Evolutionary conservation across 352 stramenopile genomes (phyloP).

Genomic region (Globisporangium carolinianum): DNA sequence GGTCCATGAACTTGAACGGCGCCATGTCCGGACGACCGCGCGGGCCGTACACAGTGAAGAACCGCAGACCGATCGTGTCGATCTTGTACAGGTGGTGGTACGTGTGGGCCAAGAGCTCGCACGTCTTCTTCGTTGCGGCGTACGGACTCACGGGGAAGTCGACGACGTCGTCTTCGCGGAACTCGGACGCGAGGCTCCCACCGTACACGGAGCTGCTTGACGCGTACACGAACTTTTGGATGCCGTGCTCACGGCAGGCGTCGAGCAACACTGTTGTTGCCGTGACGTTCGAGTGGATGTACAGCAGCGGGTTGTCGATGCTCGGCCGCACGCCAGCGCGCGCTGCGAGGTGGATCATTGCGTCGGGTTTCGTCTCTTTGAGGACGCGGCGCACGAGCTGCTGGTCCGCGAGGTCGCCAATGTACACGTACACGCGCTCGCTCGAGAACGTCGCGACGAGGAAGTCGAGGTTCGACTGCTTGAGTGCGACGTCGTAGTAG

Average conservation of each 20-base stretch:
- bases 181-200: conserved; percentile 87
- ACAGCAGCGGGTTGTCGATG: conserved; percentile 96
- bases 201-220: conserved; percentile 94
- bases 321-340: conserved; percentile 94
- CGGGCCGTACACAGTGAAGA: conserved; percentile 98
- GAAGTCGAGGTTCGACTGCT: conserved; percentile 92
- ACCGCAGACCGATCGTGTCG: conserved; percentile 92
- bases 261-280: conserved; percentile 94
- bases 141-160: conserved; percentile 96
- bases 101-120: conserved; percentile 95
- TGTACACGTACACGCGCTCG: conserved; percentile 67
- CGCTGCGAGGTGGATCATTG: conserved; percentile 95
- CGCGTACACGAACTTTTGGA: conserved; percentile 95
- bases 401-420: conserved; percentile 93
- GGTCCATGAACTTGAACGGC: conserved; percentile 98
- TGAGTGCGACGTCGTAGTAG: conserved; percentile 98
- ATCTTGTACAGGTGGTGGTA: conserved; percentile 97
- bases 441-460: conserved; percentile 50
- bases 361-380: conserved; percentile 68
- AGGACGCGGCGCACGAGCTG: conserved; percentile 88
- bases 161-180: conserved; percentile 87
- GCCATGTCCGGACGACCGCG: conserved; percentile 97
- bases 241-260: conserved; percentile 80
- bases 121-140: conserved; percentile 96
- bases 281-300: conserved; percentile 97